A percentile compares a stretch with the other conserved stretches of the same genome.
Evolutionary conservation across 306 rosid species (phyloP).

Genomic region (Phaseolus lunatus): DNA sequence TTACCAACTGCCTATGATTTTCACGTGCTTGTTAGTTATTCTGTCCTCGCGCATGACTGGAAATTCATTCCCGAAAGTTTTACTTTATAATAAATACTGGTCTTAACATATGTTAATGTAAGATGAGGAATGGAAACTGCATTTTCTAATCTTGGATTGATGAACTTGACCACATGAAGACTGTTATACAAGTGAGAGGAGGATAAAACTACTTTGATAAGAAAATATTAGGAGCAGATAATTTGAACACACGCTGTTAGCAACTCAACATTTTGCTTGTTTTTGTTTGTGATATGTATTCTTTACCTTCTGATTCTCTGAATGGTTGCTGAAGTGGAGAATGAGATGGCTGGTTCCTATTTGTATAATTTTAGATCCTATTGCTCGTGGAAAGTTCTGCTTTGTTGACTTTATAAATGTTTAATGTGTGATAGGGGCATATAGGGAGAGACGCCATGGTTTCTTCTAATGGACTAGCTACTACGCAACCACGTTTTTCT

Average conservation of each 20-base stretch:
- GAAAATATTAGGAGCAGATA: slow-evolving; percentile 14
- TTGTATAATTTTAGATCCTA: slow-evolving; percentile 31
- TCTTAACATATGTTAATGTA: not conserved
- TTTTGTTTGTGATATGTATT: slow-evolving; percentile 30
- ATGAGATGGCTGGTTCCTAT: slow-evolving; percentile 27
- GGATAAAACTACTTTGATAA: not conserved
- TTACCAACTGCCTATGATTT: no score
- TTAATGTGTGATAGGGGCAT: slow-evolving; percentile 49
- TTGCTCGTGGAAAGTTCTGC: slow-evolving; percentile 25
- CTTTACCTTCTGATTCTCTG: slow-evolving; percentile 11
- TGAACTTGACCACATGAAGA: not conserved
- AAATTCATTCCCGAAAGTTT: not conserved
- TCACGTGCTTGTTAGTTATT: no score
- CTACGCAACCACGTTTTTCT: slow-evolving; percentile 67
- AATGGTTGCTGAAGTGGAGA: slow-evolving; percentile 21
- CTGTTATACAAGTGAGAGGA: not conserved
- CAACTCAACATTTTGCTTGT: not conserved
- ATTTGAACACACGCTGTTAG: not conserved
- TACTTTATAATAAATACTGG: not conserved
- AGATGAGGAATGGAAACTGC: slow-evolving; percentile 20
- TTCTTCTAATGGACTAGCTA: slow-evolving; percentile 49
- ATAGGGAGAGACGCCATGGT: slow-evolving; percentile 59
- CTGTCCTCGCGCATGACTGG: not conserved
- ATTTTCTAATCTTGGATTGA: slow-evolving; percentile 12
- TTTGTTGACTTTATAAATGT: slow-evolving; percentile 41